phyloP scores from a whole-genome alignment of 2,329 filamentous ascomycete genomes.

The Paecilomyces sp. region DNA sequence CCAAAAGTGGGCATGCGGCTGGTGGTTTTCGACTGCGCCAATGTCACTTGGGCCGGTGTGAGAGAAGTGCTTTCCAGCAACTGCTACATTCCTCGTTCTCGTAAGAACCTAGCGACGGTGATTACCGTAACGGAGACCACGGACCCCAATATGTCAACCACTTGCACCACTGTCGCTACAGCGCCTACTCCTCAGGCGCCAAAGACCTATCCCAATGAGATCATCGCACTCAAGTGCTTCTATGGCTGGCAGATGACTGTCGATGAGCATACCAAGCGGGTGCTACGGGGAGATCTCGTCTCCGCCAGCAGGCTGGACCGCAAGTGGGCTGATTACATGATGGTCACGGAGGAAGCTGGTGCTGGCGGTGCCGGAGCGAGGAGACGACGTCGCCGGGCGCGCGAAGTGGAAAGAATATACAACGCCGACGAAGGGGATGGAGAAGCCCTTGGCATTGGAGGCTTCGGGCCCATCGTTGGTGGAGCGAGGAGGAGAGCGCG shows the following conservation, averaged over 20 bases:
- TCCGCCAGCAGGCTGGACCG: slow-evolving; percentile 73
- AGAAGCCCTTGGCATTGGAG: slow-evolving; percentile 26
- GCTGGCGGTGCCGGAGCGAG: slow-evolving; percentile 53
- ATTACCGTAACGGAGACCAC: slow-evolving; percentile 26
- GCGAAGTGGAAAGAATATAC: slow-evolving; percentile 74
- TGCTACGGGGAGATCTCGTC: slow-evolving; percentile 66
- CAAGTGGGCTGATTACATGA: slow-evolving; percentile 94
- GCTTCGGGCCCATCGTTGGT: slow-evolving; percentile 22
- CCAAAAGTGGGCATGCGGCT: slow-evolving; percentile 63
- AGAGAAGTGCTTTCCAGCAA: slow-evolving; percentile 82
- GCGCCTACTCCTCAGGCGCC: slow-evolving; percentile 15
- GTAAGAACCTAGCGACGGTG: slow-evolving; percentile 19
- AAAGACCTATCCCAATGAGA: slow-evolving; percentile 59
- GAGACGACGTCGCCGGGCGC: slow-evolving; percentile 65
- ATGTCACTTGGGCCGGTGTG: slow-evolving; percentile 87
- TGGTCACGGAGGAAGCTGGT: slow-evolving; percentile 77
- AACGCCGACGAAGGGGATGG: slow-evolving; percentile 71
- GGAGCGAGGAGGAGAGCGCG: slow-evolving; percentile 53
- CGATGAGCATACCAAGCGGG: slow-evolving; percentile 83
- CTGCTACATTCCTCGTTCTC: slow-evolving; percentile 58
- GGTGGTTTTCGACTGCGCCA: slow-evolving; percentile 84
- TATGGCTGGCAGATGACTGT: slow-evolving; percentile 94
- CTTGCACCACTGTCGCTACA: slow-evolving; percentile 18
- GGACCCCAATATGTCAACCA: slow-evolving; percentile 8
- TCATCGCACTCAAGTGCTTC: slow-evolving; percentile 86